Percentiles rank a stretch among this genome's conserved stretches.
Evolutionary conservation across 345 rosid species (phyloP).

Genomic region (Melaleuca quinquenervia): DNA sequence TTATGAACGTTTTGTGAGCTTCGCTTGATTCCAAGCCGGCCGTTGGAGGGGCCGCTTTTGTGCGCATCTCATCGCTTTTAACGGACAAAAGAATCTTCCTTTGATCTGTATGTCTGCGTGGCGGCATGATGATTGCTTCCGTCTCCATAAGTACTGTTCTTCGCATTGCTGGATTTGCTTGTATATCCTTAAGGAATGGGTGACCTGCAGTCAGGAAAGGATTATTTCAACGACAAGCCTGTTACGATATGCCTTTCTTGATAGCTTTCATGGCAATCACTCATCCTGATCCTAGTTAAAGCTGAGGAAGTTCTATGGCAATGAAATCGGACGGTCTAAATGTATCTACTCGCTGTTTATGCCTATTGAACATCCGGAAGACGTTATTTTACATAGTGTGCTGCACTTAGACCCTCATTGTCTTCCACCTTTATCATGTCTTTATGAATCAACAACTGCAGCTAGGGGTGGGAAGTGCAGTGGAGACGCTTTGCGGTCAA

Average conservation of each 20-base stretch:
- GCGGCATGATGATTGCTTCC: neutral
- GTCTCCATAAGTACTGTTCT: neutral
- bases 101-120: neutral
- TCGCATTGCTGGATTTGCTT: neutral
- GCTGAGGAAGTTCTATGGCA: neutral
- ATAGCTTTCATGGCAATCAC: neutral
- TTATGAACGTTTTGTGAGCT: neutral
- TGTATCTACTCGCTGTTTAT: neutral
- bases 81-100: neutral
- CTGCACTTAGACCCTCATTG: neutral
- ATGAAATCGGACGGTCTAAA: neutral
- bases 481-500: conserved; percentile 86
- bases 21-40: neutral
- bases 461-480: conserved; percentile 95
- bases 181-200: neutral
- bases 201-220: neutral
- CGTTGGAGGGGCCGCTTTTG: neutral
- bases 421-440: neutral
- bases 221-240: neutral
- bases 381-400: neutral
- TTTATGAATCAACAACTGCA: conserved; percentile 4
- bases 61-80: neutral
- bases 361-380: neutral
- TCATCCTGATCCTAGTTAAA: neutral
- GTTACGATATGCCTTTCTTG: neutral